Percentiles rank a stretch among this genome's conserved stretches.
Evolutionary conservation across 176 grass and related monocot species (phyloP).

Genomic region (Alloteropsis semialata): DNA sequence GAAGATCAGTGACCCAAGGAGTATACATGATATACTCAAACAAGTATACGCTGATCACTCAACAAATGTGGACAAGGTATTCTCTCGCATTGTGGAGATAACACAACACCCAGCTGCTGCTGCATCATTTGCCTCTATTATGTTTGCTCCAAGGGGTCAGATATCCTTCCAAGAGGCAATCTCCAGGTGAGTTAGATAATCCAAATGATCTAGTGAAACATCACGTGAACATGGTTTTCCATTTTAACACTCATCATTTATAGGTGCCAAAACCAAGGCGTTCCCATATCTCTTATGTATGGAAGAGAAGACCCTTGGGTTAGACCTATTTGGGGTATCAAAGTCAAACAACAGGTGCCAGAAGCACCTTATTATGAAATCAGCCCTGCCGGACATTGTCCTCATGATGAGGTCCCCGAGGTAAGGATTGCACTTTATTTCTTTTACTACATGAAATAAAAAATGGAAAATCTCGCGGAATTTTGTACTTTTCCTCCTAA

Average conservation of each 20-base stretch:
- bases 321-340: conserved; percentile 77
- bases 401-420: conserved; percentile 99
- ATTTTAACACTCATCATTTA: conserved; percentile 22
- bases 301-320: conserved; percentile 99
- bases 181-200: conserved; percentile 35
- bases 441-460: too few relatives aligned
- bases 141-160: conserved; percentile 83
- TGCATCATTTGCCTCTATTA: conserved; percentile 95
- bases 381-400: conserved; percentile 92
- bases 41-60: conserved; percentile 98
- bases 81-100: conserved; percentile 80
- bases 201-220: not conserved
- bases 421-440: conserved; percentile 31
- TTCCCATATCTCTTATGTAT: conserved; percentile 94
- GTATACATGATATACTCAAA: conserved; percentile 75
- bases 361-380: conserved; percentile 95
- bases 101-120: conserved; percentile 92
- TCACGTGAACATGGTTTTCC: not conserved
- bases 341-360: conserved; percentile 79
- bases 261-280: conserved; percentile 63
- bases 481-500: too few relatives aligned
- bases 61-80: conserved; percentile 86
- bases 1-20: conserved; percentile 87
- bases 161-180: conserved; percentile 82
- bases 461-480: too few relatives aligned